Base-by-base conservation (phyloP, 2,329 filamentous ascomycete species). In the Fusarium vanettenii region DNA sequence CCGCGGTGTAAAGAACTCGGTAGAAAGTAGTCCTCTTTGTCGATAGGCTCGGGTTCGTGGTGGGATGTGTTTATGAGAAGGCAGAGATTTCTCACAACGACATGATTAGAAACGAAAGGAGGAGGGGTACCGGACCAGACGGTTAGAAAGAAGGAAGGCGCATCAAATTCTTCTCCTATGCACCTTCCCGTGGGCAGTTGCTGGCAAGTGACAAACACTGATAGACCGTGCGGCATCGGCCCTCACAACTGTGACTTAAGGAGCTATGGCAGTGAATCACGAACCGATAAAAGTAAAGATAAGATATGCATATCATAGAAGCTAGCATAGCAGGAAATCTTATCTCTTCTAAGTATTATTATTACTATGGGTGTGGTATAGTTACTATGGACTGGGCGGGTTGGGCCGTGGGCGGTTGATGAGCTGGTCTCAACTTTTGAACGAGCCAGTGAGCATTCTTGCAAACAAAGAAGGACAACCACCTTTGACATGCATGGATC, bases 191-290 rank as follows among this genome's bases (percentile, higher is more conserved):
- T 20, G 27, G 33, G 59, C 70, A 71, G 39, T 33, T 50, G 64
- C 29, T 63, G n/a, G 43, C 45, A 52, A 52, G 37, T 52, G 69
- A 59, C 64, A 66, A 61, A 55, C 48, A 41, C 33, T 45, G 39
- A 27, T 37, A 59, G 41, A 45, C n/a, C 10, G 16, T 39, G 41
- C 18, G 43, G 55, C 52, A 48, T 64, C 31, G 20, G 39, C 31
- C 33, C 29, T 48, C 35, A 16, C 20, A 16, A 13, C 13, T 39
- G 37, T 29, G 22, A 27, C 37, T 20, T 43, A 5, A 43, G 29
- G n/a, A 27, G 6, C 31, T n/a, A 18, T 31, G 14, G 18, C 48
- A 64, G 41, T 70, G 67, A 70, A 70, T 69, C 66, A 70, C 29
- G 39, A 14, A 29, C 37, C 5, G 8, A 48, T 48, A 60, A 13